Base-by-base conservation (phyloP, 1,139 yeast genomes). In the Groenewaldozyma sp. region DNA sequence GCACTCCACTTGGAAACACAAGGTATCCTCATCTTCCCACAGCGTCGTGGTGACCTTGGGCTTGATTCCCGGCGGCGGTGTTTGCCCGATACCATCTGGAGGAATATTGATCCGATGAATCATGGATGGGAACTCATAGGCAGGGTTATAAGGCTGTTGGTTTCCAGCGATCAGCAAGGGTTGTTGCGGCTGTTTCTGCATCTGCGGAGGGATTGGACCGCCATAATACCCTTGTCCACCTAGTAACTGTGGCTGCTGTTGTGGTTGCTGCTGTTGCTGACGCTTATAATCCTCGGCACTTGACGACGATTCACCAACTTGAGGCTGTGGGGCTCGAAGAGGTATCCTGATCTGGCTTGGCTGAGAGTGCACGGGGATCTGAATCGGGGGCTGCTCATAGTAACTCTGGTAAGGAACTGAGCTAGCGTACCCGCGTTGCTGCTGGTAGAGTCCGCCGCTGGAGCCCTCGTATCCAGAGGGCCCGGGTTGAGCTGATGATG, bases 21-120 rank as follows among this genome's bases (percentile, higher is more conserved):
- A 62, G 0, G 96, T 88, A 49, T 82, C 80, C 54, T 88, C 96
- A 53, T 87, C 95, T 59, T 88, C 95, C 97, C 97, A 88, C 74
- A 84, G 75, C 3, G 95, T 82, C 4, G 96, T 87, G 28, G 95
- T 83, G 40, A 87, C 91, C 44, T 91, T 67, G 6, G 95, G 95
- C 45, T 83, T 70, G 45, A 78, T 57, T 10, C 73, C 75, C 11
- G 68, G 67, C 1, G 75, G 76, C 40, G 71, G 73, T 11, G 64
- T 57, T 50, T 71, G 76, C 2, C 76, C 64, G 0, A 51, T 51
- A 3, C 56, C 49, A 27, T 49, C 51, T 1, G 52, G 49, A 3
- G 51, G 40, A 3, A 49, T 51, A 10, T 40, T 45, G 24, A 58
- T 56, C 14, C 47, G 43, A 18, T 57, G 51, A 2, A 46, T 42